A percentile compares a stretch with the other conserved stretches of the same genome.
Evolutionary conservation across 2,329 filamentous ascomycete species (phyloP).

Genomic region (Knufia petricola): DNA sequence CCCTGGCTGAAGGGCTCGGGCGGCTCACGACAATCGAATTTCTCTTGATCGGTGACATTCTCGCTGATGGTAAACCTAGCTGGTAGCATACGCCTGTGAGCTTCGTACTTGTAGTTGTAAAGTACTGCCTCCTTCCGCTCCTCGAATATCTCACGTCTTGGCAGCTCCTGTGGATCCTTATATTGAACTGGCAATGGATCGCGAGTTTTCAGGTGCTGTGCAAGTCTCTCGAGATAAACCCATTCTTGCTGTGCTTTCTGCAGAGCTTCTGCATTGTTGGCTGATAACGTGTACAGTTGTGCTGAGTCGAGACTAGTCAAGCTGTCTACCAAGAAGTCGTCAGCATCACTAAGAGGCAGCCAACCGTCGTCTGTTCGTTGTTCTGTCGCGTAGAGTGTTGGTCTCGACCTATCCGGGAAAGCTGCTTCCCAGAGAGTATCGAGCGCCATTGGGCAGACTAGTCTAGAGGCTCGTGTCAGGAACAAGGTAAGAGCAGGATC

Average conservation of each 20-base stretch:
- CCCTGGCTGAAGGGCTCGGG: conserved; percentile 50
- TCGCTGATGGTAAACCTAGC: conserved; percentile 15
- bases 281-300: conserved; percentile 45
- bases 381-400: conserved; percentile 16
- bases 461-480: neutral
- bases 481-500: neutral
- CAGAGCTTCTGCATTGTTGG: conserved; percentile 44
- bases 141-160: conserved; percentile 41
- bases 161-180: conserved; percentile 40
- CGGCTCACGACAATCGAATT: conserved; percentile 32
- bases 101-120: conserved; percentile 50
- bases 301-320: conserved; percentile 13
- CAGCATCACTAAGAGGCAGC: conserved; percentile 17
- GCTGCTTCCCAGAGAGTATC: conserved; percentile 15
- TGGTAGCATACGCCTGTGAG: conserved; percentile 29
- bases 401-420: conserved; percentile 19
- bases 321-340: conserved; percentile 16
- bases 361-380: conserved; percentile 20
- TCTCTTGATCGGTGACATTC: conserved; percentile 21
- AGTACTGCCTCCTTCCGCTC: conserved; percentile 52
- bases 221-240: conserved; percentile 41
- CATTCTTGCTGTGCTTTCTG: conserved; percentile 52
- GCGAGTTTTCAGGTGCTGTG: conserved; percentile 38
- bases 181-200: conserved; percentile 40
- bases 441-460: neutral